These are phyloP conservation scores for Sutorius eximius DNA, from an alignment of 1,284 basidiomycete genomes.

Conservation along the genomic window DNA sequence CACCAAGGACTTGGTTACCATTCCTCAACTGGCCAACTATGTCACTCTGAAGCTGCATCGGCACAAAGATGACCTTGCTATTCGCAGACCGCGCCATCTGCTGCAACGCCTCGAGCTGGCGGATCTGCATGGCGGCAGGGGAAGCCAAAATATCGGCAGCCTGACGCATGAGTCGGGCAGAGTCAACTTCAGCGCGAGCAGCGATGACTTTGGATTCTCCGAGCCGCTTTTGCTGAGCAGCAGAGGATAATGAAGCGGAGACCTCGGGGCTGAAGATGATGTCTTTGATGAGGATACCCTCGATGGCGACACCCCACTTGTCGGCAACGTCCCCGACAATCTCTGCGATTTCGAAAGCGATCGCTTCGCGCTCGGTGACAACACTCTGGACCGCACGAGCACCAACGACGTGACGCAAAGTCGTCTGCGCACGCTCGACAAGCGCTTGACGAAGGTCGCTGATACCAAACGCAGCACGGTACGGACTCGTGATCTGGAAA, in stretches of 20 bases:
- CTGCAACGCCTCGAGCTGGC: constrained; percentile 86
- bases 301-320: constrained; percentile 94
- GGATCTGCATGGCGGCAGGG: constrained; percentile 96
- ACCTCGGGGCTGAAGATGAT: constrained; percentile 92
- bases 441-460: constrained; percentile 85
- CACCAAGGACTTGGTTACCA: constrained; percentile 30
- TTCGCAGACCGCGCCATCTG: constrained; percentile 71
- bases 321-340: constrained; percentile 87
- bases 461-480: constrained; percentile 92
- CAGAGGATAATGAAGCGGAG: constrained; percentile 88
- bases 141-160: constrained; percentile 90
- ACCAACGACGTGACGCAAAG: constrained; percentile 92
- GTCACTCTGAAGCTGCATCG: constrained; percentile 86
- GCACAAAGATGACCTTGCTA: constrained; percentile 91
- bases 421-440: constrained; percentile 93
- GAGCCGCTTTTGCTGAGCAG: constrained; percentile 92
- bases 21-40: constrained; percentile 50
- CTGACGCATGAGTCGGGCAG: constrained; percentile 92
- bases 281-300: constrained; percentile 92
- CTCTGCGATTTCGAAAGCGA: constrained; percentile 94
- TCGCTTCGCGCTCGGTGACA: constrained; percentile 92
- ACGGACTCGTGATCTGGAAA: constrained; percentile 85
- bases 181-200: constrained; percentile 92
- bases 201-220: constrained; percentile 97
- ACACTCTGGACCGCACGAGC: constrained; percentile 83